phyloP scores from a whole-genome alignment of 495 filamentous ascomycete genomes.

The Penicillium psychrofluorescens region DNA sequence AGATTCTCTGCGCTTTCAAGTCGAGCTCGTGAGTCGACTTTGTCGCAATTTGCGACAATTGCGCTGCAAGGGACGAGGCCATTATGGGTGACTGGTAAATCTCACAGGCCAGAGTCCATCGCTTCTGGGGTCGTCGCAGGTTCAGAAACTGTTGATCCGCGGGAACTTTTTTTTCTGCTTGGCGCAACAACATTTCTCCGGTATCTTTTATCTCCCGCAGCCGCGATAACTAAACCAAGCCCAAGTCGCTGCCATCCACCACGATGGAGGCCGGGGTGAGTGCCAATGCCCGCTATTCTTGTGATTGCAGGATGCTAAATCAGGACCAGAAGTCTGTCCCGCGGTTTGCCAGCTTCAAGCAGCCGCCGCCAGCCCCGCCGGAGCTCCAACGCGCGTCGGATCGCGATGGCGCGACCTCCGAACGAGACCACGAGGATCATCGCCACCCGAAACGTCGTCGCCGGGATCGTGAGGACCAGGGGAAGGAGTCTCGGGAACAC shows the following conservation, averaged over 20 bases:
- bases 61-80: constrained; percentile 70
- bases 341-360: constrained; percentile 60
- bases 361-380: constrained; percentile 34
- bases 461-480: constrained; percentile 5
- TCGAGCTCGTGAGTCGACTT: constrained; percentile 75
- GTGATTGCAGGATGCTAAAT: constrained; percentile 15
- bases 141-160: neutral
- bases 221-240: constrained; percentile 7
- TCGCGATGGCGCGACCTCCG: constrained; percentile 8
- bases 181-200: constrained; percentile 5
- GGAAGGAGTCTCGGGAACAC: too few species aligned
- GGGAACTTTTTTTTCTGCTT: constrained; percentile 9
- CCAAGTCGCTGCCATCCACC: neutral
- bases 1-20: constrained; percentile 78
- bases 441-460: constrained; percentile 17
- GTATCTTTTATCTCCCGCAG: constrained; percentile 2
- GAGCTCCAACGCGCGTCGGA: constrained; percentile 6
- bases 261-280: constrained; percentile 22
- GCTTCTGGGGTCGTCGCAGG: neutral
- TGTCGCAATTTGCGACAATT: constrained; percentile 72
- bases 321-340: constrained; percentile 38
- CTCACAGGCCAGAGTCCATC: neutral
- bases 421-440: constrained; percentile 14
- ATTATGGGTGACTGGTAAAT: constrained; percentile 36
- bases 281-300: neutral